Conservation (phyloP, 371 early-diverging fungal genomes). For the Smittium mucronatum region DNA sequence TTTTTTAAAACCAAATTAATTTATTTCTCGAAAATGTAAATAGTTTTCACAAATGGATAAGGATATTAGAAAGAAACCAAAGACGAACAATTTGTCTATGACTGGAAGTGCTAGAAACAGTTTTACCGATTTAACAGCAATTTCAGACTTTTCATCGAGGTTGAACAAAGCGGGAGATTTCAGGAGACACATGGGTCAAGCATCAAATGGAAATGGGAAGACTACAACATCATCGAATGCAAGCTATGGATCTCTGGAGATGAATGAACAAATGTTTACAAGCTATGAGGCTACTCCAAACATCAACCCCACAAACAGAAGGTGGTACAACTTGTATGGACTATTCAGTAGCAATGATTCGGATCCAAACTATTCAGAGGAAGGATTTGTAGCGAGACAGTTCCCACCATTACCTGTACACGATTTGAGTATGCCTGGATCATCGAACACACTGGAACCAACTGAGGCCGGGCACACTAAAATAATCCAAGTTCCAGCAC, state of each 20-base stretch:
- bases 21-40: not conserved
- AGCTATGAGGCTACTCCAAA: not conserved
- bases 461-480: conserved; percentile 31
- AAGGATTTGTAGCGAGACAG: conserved; percentile 23
- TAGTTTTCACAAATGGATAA: conserved; percentile 79
- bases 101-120: conserved; percentile 25
- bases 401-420: conserved; percentile 14
- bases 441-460: not conserved
- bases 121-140: conserved; percentile 18
- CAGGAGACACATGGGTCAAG: not conserved
- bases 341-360: not conserved
- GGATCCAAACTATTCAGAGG: conserved; percentile 21
- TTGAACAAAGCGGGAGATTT: not conserved
- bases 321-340: conserved; percentile 11
- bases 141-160: not conserved
- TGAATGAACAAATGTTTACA: not conserved
- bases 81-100: conserved; percentile 23
- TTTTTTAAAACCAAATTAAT: conserved; percentile 11
- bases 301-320: not conserved
- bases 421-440: conserved; percentile 12
- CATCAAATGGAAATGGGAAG: not conserved
- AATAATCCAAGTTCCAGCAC: conserved; percentile 63
- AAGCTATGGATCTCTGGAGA: not conserved
- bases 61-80: conserved; percentile 59
- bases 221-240: not conserved